A percentile compares a stretch with the other conserved stretches of the same genome.
Conservation (phyloP, 1,284 basidiomycete species). For the Ustilago hordei region DNA sequence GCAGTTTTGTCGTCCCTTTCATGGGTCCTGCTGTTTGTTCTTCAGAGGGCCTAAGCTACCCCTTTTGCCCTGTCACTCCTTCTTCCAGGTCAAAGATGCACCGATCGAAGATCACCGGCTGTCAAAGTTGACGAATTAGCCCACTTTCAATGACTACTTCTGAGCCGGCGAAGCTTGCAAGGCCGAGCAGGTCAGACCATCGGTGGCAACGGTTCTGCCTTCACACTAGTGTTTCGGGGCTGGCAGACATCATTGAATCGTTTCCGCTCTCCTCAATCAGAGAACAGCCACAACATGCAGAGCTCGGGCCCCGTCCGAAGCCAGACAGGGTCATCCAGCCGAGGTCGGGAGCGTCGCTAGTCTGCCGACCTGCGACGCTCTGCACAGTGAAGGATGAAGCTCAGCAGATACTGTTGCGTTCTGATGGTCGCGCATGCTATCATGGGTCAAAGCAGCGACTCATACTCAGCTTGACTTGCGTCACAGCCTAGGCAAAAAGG, state of each 20-base stretch:
- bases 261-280: not conserved
- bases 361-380: not conserved
- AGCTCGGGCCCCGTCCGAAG: not conserved
- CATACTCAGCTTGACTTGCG: not conserved
- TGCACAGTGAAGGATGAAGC: not conserved
- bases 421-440: no score
- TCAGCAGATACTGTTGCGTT: not conserved
- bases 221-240: not conserved
- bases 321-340: not conserved
- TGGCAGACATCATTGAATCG: not conserved
- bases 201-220: not conserved
- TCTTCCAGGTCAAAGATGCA: not conserved
- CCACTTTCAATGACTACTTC: not conserved
- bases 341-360: not conserved
- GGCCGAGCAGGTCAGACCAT: not conserved
- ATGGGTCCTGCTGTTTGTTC: no score
- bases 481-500: not conserved
- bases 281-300: not conserved
- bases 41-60: not conserved
- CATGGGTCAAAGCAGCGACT: not conserved
- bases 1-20: no score
- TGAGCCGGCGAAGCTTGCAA: not conserved
- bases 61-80: not conserved
- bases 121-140: not conserved
- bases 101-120: not conserved